A percentile compares a stretch with the other conserved stretches of the same genome.
These are phyloP conservation scores for Pulicaria dysenterica DNA, from an alignment of 129 eudicot genomes.

Conservation along the genomic window DNA sequence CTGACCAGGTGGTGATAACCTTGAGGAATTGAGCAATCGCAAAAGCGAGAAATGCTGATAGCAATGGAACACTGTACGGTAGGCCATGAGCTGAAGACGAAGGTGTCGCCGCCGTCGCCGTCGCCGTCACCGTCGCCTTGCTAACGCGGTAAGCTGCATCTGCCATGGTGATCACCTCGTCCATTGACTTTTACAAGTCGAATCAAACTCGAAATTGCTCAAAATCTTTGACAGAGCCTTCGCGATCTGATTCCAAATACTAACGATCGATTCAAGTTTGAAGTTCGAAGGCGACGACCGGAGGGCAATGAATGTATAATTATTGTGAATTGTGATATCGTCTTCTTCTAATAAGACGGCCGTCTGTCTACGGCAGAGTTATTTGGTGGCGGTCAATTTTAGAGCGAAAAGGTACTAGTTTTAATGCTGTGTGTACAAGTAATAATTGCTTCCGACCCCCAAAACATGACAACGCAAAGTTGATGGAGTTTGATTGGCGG, in stretches of 20 bases:
- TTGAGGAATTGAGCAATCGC: conserved; percentile 64
- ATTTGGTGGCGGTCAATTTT: not conserved
- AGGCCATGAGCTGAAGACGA: conserved; percentile 40
- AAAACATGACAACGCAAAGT: conserved; percentile 25
- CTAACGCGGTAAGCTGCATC: conserved; percentile 44
- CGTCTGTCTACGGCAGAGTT: conserved; percentile 12
- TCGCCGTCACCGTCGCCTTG: conserved; percentile 28
- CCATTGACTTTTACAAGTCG: conserved; percentile 32
- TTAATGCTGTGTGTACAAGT: conserved; percentile 36
- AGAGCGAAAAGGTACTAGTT: conserved; percentile 14
- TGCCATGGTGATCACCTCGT: conserved; percentile 53
- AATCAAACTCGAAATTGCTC: conserved; percentile 13
- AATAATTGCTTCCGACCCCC: conserved; percentile 2
- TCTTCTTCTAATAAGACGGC: conserved; percentile 18
- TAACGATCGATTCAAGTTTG: not conserved
- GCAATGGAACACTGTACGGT: conserved; percentile 46
- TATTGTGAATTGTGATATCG: conserved; percentile 20
- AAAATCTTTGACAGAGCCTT: not conserved
- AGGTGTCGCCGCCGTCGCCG: conserved; percentile 31
- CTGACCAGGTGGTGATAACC: conserved; percentile 64
- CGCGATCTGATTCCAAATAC: not conserved
- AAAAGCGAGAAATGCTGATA: conserved; percentile 57
- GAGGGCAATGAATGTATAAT: conserved; percentile 3
- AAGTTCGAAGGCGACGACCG: conserved; percentile 16
- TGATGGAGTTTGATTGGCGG: conserved; percentile 27